Percentiles rank a stretch among this genome's conserved stretches.
Evolutionary conservation across 225 moss, liverwort and hornwort genomes (phyloP).

Genomic region (Polytrichum formosum): DNA sequence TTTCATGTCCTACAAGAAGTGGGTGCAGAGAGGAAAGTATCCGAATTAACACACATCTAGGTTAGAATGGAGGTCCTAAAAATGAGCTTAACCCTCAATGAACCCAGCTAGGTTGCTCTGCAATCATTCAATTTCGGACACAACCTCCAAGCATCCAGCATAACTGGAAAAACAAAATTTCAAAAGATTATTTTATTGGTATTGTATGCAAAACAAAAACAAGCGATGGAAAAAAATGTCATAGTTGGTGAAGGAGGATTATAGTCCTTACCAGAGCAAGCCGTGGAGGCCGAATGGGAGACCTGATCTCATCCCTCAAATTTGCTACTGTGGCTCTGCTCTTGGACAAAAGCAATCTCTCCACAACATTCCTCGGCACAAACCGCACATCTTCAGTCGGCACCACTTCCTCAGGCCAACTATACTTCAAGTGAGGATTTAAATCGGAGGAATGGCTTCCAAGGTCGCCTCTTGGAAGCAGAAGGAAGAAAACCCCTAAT

Average conservation of each 20-base stretch:
- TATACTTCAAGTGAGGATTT: conserved; percentile 21
- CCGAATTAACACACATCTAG: too few species aligned
- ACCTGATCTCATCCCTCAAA: conserved; percentile 42
- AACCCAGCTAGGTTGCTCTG: too few species aligned
- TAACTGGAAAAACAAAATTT: not conserved
- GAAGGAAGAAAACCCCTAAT: conserved; percentile 28
- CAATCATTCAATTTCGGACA: not conserved
- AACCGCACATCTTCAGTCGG: conserved; percentile 26
- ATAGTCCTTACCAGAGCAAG: conserved; percentile 44
- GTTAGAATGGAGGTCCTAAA: too few species aligned
- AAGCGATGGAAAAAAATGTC: too few species aligned
- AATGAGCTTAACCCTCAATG: too few species aligned
- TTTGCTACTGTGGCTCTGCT: conserved; percentile 48
- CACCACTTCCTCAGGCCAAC: conserved; percentile 8
- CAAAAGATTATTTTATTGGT: not conserved
- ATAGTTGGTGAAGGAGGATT: not conserved
- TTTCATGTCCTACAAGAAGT: too few species aligned
- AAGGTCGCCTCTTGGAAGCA: conserved; percentile 36
- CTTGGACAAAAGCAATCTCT: conserved; percentile 47
- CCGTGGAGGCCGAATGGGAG: conserved; percentile 44
- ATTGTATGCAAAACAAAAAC: conserved; percentile 6
- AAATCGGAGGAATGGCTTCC: conserved; percentile 37
- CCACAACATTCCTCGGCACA: conserved; percentile 41
- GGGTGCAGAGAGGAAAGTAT: too few species aligned
- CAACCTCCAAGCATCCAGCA: not conserved